Base-by-base conservation (phyloP, 345 rosid genomes). In the Brassica cretica region DNA sequence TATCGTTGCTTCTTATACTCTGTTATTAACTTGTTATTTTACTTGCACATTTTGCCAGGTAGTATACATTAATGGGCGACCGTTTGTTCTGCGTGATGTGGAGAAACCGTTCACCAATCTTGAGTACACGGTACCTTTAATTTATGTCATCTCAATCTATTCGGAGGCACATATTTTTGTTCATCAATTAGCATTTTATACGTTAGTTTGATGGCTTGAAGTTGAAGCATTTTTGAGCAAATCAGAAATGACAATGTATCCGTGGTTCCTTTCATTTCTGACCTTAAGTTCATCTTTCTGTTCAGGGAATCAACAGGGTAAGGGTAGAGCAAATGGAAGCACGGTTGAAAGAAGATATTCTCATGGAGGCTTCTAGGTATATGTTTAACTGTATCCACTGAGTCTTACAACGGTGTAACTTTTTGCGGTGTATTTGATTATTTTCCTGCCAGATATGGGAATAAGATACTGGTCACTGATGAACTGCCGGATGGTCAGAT, bases 401-500 rank as follows among this genome's bases (percentile, higher is more conserved):
- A 66, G 71, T 51, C 3, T 71, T 64, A 67, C 11, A 30, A 73
- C 74, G 66, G 53, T 62, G 76, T 51, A 75, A 80, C 24, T 53
- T 69, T 69, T 75, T 70, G 35, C 32, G 33, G 64, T 56, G 33
- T 32, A 55, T 80, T 71, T 71, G 41, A 39, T 58, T 76, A 77
- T 76, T 84, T 78, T 72, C 79, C 9, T 85, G 66, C 70, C 94
- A 95, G 98, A 82, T 95, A 89, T 82, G 98, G 94, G 76, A 91
- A 92, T 84, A 95, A 95, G 88, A 92, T 95, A 85, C 98, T 92
- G 74, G 99, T 95, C 82, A 95, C 97, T 53, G 98, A 92, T 88
- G 99, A 95, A 86, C 89, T 95, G 70, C 96, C 99, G 51, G 94
- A 91, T 88, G 97, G 97, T 85, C 98, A 91, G 85, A 91, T 92